Evolutionary conservation across 257 asterid genomes (phyloP).

Genomic region (Scutellaria minor): DNA sequence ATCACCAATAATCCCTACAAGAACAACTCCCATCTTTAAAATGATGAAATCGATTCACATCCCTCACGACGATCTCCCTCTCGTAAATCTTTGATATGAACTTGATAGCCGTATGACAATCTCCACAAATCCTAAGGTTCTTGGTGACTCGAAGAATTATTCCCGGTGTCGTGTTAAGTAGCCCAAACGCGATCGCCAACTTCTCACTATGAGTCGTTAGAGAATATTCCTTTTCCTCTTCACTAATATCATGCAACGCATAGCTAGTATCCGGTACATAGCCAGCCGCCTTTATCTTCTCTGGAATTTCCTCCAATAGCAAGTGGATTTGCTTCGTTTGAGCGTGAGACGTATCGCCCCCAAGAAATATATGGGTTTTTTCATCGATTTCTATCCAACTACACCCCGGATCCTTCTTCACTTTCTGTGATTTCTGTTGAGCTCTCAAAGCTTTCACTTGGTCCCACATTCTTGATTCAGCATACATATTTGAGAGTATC

Average conservation of each 20-base stretch:
- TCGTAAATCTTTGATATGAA: constrained; percentile 59
- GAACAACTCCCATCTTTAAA: constrained; percentile 72
- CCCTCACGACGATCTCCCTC: constrained; percentile 80
- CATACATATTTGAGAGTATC: constrained; percentile 83
- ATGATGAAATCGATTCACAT: constrained; percentile 79
- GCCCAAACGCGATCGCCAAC: constrained; percentile 70
- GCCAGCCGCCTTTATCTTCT: constrained; percentile 68
- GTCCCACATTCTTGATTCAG: constrained; percentile 89
- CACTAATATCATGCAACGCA: constrained; percentile 74
- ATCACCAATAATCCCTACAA: constrained; percentile 83
- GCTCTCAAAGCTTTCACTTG: constrained; percentile 61
- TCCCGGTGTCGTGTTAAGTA: constrained; percentile 56
- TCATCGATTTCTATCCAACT: constrained; percentile 82
- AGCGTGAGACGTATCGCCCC: constrained; percentile 64
- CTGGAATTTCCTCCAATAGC: constrained; percentile 60
- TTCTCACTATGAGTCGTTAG: constrained; percentile 69
- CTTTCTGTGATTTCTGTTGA: constrained; percentile 48
- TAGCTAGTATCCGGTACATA: constrained; percentile 63
- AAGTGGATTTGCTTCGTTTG: constrained; percentile 51
- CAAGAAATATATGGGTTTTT: constrained; percentile 58
- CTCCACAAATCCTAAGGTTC: constrained; percentile 83
- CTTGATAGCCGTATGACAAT: constrained; percentile 73
- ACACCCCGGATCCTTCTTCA: constrained; percentile 82
- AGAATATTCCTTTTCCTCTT: constrained; percentile 69
- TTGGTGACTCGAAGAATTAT: constrained; percentile 66